Conservation (phyloP, 2,329 filamentous ascomycete genomes). For the Monilinia vaccinii-corymbosi region DNA sequence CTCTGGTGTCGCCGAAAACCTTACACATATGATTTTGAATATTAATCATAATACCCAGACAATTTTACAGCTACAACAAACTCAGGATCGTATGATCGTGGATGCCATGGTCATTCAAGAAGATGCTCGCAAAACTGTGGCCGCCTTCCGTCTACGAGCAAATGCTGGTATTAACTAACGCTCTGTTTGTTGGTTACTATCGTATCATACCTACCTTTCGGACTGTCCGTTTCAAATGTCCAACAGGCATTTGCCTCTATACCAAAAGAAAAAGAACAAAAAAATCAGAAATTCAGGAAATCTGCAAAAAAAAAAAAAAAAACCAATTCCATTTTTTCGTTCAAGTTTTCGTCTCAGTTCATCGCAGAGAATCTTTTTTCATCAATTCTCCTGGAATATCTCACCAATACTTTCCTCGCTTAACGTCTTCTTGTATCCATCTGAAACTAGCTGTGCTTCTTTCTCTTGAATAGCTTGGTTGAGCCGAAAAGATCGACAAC, state of each 20-base stretch:
- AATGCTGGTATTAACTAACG: neutral
- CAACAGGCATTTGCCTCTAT: neutral
- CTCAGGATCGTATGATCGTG: too few relatives aligned
- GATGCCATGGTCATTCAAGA: too few relatives aligned
- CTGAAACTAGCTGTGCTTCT: neutral
- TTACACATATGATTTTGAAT: too few relatives aligned
- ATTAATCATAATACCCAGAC: too few relatives aligned
- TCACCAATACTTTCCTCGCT: neutral
- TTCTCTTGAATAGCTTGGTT: neutral
- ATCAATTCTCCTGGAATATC: neutral
- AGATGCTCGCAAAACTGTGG: neutral
- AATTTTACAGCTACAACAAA: too few relatives aligned
- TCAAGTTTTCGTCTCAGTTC: fast-evolving
- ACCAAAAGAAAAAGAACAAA: too few relatives aligned
- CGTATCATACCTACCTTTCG: too few relatives aligned
- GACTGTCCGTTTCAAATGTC: neutral
- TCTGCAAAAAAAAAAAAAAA: neutral
- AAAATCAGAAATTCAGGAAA: too few relatives aligned
- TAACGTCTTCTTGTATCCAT: neutral
- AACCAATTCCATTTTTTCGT: neutral
- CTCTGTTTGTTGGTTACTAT: too few relatives aligned
- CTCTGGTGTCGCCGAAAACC: too few relatives aligned
- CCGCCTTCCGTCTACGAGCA: neutral
- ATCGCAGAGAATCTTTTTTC: neutral
- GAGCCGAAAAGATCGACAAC: neutral